A percentile compares a stretch with the other conserved stretches of the same genome.
Conservation (phyloP, 768 basidiomycete genomes). For the Russula compacta region DNA sequence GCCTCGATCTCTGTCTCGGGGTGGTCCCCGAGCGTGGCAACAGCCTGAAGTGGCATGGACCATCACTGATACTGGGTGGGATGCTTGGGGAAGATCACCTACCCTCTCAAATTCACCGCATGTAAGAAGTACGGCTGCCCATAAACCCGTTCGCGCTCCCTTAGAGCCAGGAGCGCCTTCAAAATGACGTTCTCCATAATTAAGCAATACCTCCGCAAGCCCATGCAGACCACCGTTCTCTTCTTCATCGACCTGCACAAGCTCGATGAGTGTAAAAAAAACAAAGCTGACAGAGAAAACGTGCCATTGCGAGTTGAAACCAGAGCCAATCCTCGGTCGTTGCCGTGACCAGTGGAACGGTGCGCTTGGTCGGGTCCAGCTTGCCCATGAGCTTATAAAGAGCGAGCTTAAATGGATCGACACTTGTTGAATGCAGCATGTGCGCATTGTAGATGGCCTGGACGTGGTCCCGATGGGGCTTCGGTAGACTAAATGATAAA, state of each 20-base stretch:
- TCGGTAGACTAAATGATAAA: conserved; percentile 44
- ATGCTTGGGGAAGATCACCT: conserved; percentile 21
- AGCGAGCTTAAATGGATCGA: conserved; percentile 94
- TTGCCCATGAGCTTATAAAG: conserved; percentile 94
- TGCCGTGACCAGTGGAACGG: conserved; percentile 73
- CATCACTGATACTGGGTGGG: background rate
- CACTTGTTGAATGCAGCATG: conserved; percentile 79
- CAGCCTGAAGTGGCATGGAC: conserved; percentile 46
- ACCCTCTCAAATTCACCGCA: conserved; percentile 94
- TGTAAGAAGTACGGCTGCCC: conserved; percentile 79
- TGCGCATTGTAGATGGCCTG: conserved; percentile 76
- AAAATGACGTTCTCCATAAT: conserved; percentile 78
- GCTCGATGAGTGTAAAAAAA: background rate
- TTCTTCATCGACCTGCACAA: conserved; percentile 62
- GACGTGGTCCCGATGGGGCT: conserved; percentile 70
- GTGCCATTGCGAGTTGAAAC: conserved; percentile 86
- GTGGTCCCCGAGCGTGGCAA: conserved; percentile 84
- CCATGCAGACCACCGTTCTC: conserved; percentile 68
- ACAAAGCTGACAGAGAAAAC: conserved; percentile 6
- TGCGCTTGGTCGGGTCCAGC: conserved; percentile 72
- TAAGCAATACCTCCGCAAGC: conserved; percentile 64
- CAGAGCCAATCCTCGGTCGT: conserved; percentile 99
- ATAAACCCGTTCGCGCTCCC: conserved; percentile 53
- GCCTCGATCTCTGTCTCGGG: conserved; percentile 85
- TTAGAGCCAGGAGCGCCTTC: conserved; percentile 55